Evolutionary conservation across 2,329 filamentous ascomycete genomes (phyloP), one percentile per base, ranked within the genome.

Genomic region (Fonsecaea erecta): DNA sequence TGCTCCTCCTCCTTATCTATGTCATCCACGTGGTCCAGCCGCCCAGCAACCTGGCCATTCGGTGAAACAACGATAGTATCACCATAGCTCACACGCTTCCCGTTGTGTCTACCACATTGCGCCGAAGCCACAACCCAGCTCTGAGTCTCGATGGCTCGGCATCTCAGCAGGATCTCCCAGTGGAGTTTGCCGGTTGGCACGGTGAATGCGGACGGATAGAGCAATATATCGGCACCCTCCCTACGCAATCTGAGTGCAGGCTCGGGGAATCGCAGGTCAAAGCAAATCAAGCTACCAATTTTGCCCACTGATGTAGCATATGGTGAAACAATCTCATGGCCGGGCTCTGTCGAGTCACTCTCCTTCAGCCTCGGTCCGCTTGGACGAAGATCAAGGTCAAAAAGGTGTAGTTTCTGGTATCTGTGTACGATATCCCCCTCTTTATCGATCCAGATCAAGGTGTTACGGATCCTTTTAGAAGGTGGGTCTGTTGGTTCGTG

Each of bases 391-490:
- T 83, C 83, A 64, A 88, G 84, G 76, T 97, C 92, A 78, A 98
- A 97, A 14, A 97, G 84, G 76, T 97, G 93, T 34, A 97, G 80
- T 77, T 98, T 98, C 76, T 96, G 90, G 78, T 97, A 97, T 21
- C 83, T 80, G 14, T 88, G 82, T 16, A 68, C 60, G 30, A 91
- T 86, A 3, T 81, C 74, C 0, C 89, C 89, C 0, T 79, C 72
- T 48, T 84, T 82, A 71, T 87, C 79, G 68, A 91, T 90, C 87
- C 88, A 91, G 52, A 90, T 80, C 30, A 88, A 79, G 0, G 85
- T 86, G 73, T 91, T 91, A 66, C 84, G 85, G 43, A 90, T 82
- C 61, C 83, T 82, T 43, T 81, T 79, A 18, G 76, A 77, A 16
- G 77, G 62, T 63, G 79, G 79, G 1, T 81, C 73, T 18, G 84